Evolutionary conservation across 768 basidiomycete genomes (phyloP).

Genomic region (Psilocybe cubensis): DNA sequence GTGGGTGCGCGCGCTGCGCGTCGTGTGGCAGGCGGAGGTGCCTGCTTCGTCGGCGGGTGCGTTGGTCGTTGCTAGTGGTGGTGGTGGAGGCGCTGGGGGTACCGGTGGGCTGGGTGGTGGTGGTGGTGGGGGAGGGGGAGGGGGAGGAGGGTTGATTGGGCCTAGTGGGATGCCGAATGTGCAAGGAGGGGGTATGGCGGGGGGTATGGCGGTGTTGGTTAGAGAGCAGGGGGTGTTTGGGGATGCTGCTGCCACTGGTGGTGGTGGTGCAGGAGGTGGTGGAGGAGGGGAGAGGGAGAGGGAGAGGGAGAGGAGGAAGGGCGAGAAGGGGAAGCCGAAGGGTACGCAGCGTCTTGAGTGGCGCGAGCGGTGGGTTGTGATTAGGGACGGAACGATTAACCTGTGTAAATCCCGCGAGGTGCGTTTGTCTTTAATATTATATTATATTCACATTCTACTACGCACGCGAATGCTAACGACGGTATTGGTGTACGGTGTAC

Average conservation of each 20-base stretch:
- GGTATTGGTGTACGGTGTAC: too few relatives aligned
- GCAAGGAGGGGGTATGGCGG: background rate
- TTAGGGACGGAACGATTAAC: slow-evolving; percentile 57
- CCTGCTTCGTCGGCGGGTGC: background rate
- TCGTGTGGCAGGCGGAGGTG: slow-evolving; percentile 31
- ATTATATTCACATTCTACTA: too few relatives aligned
- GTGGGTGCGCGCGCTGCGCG: slow-evolving; percentile 48
- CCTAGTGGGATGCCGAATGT: background rate
- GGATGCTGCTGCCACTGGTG: background rate
- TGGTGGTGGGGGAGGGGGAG: background rate
- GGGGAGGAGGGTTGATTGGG: background rate
- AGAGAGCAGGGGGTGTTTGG: background rate
- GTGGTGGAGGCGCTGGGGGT: too few relatives aligned
- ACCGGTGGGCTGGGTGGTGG: background rate
- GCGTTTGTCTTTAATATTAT: slow-evolving; percentile 21
- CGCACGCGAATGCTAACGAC: too few relatives aligned
- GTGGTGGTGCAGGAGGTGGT: background rate
- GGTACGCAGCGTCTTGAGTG: slow-evolving; percentile 60
- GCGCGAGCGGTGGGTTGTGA: slow-evolving; percentile 65
- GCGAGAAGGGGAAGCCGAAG: background rate
- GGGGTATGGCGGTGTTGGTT: background rate
- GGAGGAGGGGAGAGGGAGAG: background rate
- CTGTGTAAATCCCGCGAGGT: slow-evolving; percentile 60
- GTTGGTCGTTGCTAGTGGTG: too few relatives aligned
- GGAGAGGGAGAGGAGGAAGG: background rate